Base-by-base conservation (phyloP, 2,329 filamentous ascomycete genomes). In the Neurospora crassa region DNA sequence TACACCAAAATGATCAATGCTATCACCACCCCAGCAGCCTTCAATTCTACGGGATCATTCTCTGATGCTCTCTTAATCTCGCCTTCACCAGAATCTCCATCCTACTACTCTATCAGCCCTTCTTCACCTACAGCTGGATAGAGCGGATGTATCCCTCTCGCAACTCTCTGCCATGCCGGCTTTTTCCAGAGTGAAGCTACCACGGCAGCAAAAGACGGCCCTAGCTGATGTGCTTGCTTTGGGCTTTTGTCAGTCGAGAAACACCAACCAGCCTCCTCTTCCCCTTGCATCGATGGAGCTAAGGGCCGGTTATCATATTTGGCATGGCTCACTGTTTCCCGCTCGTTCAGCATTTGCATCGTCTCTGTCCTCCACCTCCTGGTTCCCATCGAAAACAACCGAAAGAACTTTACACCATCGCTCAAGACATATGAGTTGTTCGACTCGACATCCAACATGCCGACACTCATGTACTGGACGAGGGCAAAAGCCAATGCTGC, bases 401-500 rank as follows among this genome's bases (percentile, higher is more conserved):
- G 43, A 71, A 11, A 37, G 34, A 37, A 37, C 34, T 34, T 11
- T 34, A 16, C 53, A 16, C 24, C 18, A 18, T 11, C 16, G 29
- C 14, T 63, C 53, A 69, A 72, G 4, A 10, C 14, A 16, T 10
- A 63, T 40, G 71, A 73, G 3, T 68, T 68, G 6, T 71, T 47
- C 12, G 80, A 81, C 69, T 70, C 76, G 2, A 77, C 77, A 29
- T 81, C 79, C 74, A 74, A 73, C 41, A 74, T 71, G 69, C 74
- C 78, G 37, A 69, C 77, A 18, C 75, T 80, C 63, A 76, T 78
- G 43, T 79, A 77, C 73, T 80, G 79, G 79, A 81, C 79, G n/a
- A 73, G 73, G 12, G 74, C 80, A 71, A 80, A 82, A 67, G 78
- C 80, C 71, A 80, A 80, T 74, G 74, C 78, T 5, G 78, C 78